Percentiles rank a stretch among this genome's conserved stretches.
These are phyloP conservation scores for Parasitella parasitica DNA, from an alignment of 371 early-diverging fungal species.

Conservation along the genomic window DNA sequence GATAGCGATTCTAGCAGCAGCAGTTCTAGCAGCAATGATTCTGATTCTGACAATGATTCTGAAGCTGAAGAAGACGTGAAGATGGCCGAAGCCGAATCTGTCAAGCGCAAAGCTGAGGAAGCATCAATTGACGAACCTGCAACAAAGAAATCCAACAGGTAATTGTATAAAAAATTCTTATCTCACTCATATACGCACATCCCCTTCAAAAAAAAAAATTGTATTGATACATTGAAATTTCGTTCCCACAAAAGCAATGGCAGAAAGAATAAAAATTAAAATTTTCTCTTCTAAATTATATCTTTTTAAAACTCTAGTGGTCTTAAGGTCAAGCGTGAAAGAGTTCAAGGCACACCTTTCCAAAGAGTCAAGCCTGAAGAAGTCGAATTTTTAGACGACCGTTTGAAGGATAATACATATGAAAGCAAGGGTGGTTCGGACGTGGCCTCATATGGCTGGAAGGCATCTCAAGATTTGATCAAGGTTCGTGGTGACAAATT, in stretches of 20 bases:
- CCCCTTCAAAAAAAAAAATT: no score
- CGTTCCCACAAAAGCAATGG: background rate
- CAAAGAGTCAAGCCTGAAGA: conserved; percentile 82
- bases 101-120: conserved; percentile 38
- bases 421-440: conserved; percentile 66
- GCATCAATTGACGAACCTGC: conserved; percentile 14
- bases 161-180: conserved; percentile 1
- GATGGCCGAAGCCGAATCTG: conserved; percentile 10
- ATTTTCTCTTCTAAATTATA: background rate
- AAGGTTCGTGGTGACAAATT: conserved; percentile 93
- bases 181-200: background rate
- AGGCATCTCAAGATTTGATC: conserved; percentile 91
- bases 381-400: conserved; percentile 75
- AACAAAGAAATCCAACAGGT: conserved; percentile 30
- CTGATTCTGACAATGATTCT: conserved; percentile 6
- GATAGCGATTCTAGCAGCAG: background rate
- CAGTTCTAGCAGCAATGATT: conserved; percentile 5
- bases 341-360: conserved; percentile 67
- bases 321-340: conserved; percentile 21
- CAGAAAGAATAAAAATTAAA: conserved; percentile 7
- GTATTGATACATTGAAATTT: no score
- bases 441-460: conserved; percentile 80
- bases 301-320: background rate
- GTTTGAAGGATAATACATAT: conserved; percentile 85
- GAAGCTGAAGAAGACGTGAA: background rate